These are phyloP conservation scores for Pestalotiopsis sp. DNA, from an alignment of 2,329 filamentous ascomycete genomes.

Conservation along the genomic window DNA sequence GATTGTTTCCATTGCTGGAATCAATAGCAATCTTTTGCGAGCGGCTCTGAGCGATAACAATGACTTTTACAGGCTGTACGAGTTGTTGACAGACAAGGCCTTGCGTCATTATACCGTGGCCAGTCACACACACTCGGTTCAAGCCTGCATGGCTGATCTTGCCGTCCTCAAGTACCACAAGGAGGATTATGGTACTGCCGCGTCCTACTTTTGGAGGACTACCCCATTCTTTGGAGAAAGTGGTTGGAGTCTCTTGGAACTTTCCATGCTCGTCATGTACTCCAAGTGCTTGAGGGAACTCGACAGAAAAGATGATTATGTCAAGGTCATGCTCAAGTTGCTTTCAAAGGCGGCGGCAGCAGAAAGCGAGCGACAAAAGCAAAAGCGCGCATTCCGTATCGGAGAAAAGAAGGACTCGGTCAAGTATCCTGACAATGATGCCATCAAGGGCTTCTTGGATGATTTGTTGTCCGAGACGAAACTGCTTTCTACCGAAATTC, in stretches of 20 bases:
- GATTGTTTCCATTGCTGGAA: constrained; percentile 40
- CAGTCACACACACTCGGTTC: constrained; percentile 75
- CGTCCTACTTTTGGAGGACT: constrained; percentile 76
- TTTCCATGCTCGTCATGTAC: constrained; percentile 85
- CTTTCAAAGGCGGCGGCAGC: constrained; percentile 66
- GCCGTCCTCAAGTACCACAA: constrained; percentile 81
- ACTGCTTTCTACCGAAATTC: constrained; percentile 58
- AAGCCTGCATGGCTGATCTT: constrained; percentile 80
- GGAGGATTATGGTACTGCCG: constrained; percentile 73
- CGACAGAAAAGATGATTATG: constrained; percentile 76
- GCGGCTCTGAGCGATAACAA: constrained; percentile 63
- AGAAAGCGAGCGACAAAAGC: constrained; percentile 50
- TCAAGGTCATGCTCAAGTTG: constrained; percentile 74
- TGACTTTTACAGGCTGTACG: constrained; percentile 68
- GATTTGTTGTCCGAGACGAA: constrained; percentile 50
- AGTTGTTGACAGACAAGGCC: constrained; percentile 81
- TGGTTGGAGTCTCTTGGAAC: constrained; percentile 78
- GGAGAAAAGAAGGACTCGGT: constrained; percentile 35
- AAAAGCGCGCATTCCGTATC: constrained; percentile 37
- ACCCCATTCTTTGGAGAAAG: constrained; percentile 78
- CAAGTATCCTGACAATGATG: constrained; percentile 32
- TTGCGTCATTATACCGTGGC: constrained; percentile 82
- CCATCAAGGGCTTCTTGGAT: constrained; percentile 50
- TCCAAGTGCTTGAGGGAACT: constrained; percentile 79
- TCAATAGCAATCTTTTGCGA: constrained; percentile 59